These are phyloP conservation scores for Aspergillus nidulans DNA, from an alignment of 495 filamentous ascomycete species.

Conservation along the genomic window DNA sequence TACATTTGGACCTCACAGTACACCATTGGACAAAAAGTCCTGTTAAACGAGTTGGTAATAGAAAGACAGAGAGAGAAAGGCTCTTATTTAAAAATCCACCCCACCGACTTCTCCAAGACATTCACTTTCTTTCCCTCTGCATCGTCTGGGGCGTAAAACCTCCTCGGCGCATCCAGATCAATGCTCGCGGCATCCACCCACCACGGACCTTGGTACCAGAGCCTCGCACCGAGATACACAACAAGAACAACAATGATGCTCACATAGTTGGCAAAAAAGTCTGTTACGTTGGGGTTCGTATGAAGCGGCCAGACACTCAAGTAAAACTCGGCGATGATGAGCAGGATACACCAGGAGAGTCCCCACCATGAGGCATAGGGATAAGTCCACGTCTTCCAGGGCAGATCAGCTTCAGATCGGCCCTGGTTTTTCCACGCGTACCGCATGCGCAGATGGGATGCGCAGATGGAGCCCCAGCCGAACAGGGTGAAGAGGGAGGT, in stretches of 20 bases:
- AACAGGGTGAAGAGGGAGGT: conserved; percentile 54
- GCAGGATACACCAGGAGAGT: conserved; percentile 22
- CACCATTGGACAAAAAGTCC: no score
- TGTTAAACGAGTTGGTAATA: no score
- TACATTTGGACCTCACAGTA: no score
- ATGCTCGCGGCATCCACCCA: conserved; percentile 31
- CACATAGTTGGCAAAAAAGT: conserved; percentile 29
- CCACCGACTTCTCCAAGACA: neutral
- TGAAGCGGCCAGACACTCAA: conserved; percentile 23
- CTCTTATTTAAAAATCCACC: neutral
- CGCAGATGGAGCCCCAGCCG: conserved; percentile 52
- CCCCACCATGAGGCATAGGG: conserved; percentile 24
- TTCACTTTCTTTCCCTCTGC: conserved; percentile 12
- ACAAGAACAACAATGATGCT: conserved; percentile 22
- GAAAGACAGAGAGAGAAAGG: no score
- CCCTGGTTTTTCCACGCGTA: conserved; percentile 60
- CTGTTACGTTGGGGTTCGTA: conserved; percentile 15
- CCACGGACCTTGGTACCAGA: conserved; percentile 23
- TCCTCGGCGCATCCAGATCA: conserved; percentile 22
- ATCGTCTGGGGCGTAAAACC: conserved; percentile 17
- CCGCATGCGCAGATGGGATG: conserved; percentile 58
- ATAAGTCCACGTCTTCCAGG: conserved; percentile 49
- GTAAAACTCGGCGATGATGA: conserved; percentile 28
- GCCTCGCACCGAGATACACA: conserved; percentile 18
- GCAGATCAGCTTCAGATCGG: conserved; percentile 59